Percentiles rank a stretch among this genome's conserved stretches.
phyloP scores from a whole-genome alignment of 495 filamentous ascomycete genomes.

The Penicillium bovifimosum region DNA sequence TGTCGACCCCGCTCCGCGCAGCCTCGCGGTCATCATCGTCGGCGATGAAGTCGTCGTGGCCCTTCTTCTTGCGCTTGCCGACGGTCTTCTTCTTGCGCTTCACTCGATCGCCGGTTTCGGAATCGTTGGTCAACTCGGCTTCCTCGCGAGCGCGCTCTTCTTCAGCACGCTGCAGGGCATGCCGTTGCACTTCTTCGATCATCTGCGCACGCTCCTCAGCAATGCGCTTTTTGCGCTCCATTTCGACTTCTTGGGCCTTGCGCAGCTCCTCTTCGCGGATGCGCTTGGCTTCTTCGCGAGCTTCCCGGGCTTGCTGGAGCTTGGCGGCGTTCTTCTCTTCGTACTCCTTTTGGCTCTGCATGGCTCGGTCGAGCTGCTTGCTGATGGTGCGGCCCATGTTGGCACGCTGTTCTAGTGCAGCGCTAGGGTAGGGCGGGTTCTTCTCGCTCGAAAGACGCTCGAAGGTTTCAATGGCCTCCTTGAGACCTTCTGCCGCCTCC shows the following conservation, averaged over 20 bases:
- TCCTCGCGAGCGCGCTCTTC: conserved; percentile 65
- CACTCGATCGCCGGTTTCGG: conserved; percentile 68
- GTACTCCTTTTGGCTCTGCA: conserved; percentile 81
- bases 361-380: conserved; percentile 77
- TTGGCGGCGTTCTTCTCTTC: conserved; percentile 88
- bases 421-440: conserved; percentile 83
- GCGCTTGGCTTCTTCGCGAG: conserved; percentile 69
- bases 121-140: conserved; percentile 68
- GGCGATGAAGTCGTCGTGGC: conserved; percentile 22
- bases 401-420: conserved; percentile 87
- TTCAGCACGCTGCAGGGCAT: conserved; percentile 63
- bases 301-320: conserved; percentile 65
- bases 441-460: conserved; percentile 73
- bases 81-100: conserved; percentile 62
- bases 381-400: conserved; percentile 96
- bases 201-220: conserved; percentile 76
- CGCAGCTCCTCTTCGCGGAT: conserved; percentile 66
- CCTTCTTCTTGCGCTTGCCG: conserved; percentile 65
- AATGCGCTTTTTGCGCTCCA: conserved; percentile 69
- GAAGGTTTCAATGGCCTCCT: conserved; percentile 78
- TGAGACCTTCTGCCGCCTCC: conserved; percentile 75
- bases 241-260: conserved; percentile 57
- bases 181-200: conserved; percentile 64
- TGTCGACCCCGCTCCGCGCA: conserved; percentile 22
- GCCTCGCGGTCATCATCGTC: conserved; percentile 20